A percentile compares a stretch with the other conserved stretches of the same genome.
These are phyloP conservation scores for Phlebopus sp. DNA, from an alignment of 1,284 basidiomycete genomes.

Conservation along the genomic window DNA sequence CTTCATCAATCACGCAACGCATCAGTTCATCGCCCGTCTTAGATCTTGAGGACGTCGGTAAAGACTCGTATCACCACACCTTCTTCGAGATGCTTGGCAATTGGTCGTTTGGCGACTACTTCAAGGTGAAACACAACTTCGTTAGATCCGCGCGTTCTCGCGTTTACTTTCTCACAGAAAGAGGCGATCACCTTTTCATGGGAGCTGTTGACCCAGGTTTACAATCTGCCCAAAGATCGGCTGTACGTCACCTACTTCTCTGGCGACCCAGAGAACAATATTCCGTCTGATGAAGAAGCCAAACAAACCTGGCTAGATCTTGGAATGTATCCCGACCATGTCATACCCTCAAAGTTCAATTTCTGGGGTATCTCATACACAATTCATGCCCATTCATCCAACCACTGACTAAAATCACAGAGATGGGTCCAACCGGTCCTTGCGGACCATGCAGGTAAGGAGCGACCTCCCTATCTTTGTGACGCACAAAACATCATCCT, in stretches of 20 bases:
- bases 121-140: constrained; percentile 67
- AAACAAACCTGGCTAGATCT: constrained; percentile 84
- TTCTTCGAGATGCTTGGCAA: constrained; percentile 99
- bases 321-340: constrained; percentile 87
- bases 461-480: not conserved
- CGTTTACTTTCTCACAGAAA: constrained; percentile 50
- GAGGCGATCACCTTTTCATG: constrained; percentile 93
- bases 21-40: constrained; percentile 10
- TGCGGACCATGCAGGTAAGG: constrained; percentile 91
- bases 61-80: constrained; percentile 95
- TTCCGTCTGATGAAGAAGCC: constrained; percentile 88
- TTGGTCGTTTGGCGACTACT: constrained; percentile 99
- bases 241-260: constrained; percentile 99
- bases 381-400: constrained; percentile 3
- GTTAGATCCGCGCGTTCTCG: not conserved
- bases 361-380: constrained; percentile 81
- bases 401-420: constrained; percentile 39
- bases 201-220: constrained; percentile 90
- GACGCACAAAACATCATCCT: not conserved
- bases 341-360: constrained; percentile 96
- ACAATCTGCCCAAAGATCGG: constrained; percentile 84
- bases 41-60: constrained; percentile 98
- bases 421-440: constrained; percentile 98
- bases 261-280: constrained; percentile 83
- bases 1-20: not conserved